Conservation (phyloP, 768 basidiomycete species). For the Terana coerulea region DNA sequence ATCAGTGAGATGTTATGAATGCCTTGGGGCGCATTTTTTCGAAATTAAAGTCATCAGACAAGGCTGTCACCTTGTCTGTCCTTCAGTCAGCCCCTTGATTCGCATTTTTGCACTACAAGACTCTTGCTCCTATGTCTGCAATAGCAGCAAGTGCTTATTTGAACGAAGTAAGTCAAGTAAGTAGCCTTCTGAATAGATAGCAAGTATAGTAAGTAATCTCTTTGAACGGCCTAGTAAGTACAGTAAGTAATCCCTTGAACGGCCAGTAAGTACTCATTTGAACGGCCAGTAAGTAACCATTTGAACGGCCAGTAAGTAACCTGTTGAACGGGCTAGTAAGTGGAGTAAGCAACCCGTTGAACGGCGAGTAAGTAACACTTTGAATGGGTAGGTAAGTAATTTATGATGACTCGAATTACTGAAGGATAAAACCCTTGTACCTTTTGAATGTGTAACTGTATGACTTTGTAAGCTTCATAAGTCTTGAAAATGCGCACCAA, state of each 20-base stretch:
- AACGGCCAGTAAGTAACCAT: neutral
- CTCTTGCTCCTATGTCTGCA: neutral
- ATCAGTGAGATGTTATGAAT: no score
- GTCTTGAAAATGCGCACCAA: neutral
- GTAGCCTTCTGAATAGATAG: neutral
- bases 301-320: neutral
- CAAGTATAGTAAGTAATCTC: neutral
- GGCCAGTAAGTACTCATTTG: neutral
- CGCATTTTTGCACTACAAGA: neutral
- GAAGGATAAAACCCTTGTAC: neutral
- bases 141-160: neutral
- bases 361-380: neutral
- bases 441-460: neutral
- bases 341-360: neutral
- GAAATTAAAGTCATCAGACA: no score
- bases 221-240: neutral
- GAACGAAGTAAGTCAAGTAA: neutral
- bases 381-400: neutral
- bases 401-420: neutral
- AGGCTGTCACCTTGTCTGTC: neutral
- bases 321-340: neutral
- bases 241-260: neutral
- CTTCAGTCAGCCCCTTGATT: neutral
- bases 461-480: neutral
- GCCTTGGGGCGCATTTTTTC: no score